A percentile compares a stretch with the other conserved stretches of the same genome.
These are phyloP conservation scores for Artemisia tridentata DNA, from an alignment of 129 eudicot species.

Conservation along the genomic window DNA sequence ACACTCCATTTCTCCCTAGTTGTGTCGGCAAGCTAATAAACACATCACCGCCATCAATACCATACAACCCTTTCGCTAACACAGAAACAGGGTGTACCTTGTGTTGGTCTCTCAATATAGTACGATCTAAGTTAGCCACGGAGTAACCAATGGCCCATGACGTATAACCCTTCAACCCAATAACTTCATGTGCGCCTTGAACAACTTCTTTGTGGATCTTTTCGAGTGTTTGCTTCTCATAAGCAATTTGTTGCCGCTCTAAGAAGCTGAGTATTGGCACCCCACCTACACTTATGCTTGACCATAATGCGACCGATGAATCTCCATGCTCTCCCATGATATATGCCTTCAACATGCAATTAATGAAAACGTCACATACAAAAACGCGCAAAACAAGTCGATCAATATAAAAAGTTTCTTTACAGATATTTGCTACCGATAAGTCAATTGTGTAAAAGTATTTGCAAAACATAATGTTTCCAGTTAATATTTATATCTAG, in stretches of 20 bases:
- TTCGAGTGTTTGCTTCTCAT: constrained; percentile 63
- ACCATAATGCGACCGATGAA: constrained; percentile 95
- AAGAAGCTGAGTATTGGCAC: constrained; percentile 79
- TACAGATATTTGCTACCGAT: too few relatives aligned
- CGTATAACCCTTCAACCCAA: constrained; percentile 82
- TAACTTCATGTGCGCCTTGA: constrained; percentile 83
- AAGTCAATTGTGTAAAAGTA: too few relatives aligned
- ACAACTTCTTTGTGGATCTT: constrained; percentile 80
- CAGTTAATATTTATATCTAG: neutral
- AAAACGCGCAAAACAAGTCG: too few relatives aligned
- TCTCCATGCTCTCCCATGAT: constrained; percentile 96
- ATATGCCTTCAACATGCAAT: constrained; percentile 56
- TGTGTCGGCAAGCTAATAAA: constrained; percentile 85
- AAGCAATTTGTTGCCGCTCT: constrained; percentile 61
- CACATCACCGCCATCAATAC: constrained; percentile 60
- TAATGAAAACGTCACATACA: neutral
- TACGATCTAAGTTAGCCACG: constrained; percentile 68
- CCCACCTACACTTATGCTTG: constrained; percentile 93
- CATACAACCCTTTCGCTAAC: constrained; percentile 78
- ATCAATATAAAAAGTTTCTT: too few relatives aligned
- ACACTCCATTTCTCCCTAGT: constrained; percentile 77
- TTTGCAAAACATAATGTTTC: too few relatives aligned
- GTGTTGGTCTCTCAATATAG: constrained; percentile 73
- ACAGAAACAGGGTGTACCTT: constrained; percentile 86
- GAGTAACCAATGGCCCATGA: constrained; percentile 99